Evolutionary conservation across 352 stramenopile genomes (phyloP).

Genomic region (Sclerospora graminicola): DNA sequence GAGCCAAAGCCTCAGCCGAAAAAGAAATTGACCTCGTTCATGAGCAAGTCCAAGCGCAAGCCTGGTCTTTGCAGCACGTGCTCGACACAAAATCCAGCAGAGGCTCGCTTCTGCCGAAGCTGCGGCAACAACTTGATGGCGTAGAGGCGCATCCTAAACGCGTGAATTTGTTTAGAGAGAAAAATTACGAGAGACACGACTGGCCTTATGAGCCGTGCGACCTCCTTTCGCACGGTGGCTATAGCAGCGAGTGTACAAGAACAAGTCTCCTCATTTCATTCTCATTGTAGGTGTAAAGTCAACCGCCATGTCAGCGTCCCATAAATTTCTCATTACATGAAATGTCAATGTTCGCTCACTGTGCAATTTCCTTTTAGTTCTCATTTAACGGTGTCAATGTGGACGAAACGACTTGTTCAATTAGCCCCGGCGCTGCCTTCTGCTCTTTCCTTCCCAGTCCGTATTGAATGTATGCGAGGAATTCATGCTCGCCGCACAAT

Average conservation of each 20-base stretch:
- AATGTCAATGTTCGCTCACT: slow-evolving; percentile 2
- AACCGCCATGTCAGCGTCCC: slow-evolving; percentile 20
- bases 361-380: slow-evolving; percentile 1
- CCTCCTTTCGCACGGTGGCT: slow-evolving; percentile 1
- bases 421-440: background rate
- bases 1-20: slow-evolving; percentile 23
- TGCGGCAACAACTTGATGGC: slow-evolving; percentile 66
- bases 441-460: background rate
- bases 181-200: slow-evolving; percentile 6
- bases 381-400: too few relatives aligned
- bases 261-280: slow-evolving; percentile 11
- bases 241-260: slow-evolving; percentile 8
- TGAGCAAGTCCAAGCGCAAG: slow-evolving; percentile 20
- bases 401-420: too few relatives aligned
- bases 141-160: too few relatives aligned
- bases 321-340: slow-evolving; percentile 1
- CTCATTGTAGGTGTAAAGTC: slow-evolving; percentile 16
- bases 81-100: slow-evolving; percentile 57
- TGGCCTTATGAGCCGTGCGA: slow-evolving; percentile 18
- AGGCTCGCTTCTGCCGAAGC: slow-evolving; percentile 70
- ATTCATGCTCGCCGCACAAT: slow-evolving; percentile 16
- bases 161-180: slow-evolving; percentile 16
- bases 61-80: slow-evolving; percentile 62
- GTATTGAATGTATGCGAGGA: slow-evolving; percentile 1
- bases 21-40: slow-evolving; percentile 23